These are phyloP conservation scores for Leccinum rimulosum DNA, from an alignment of 768 basidiomycete genomes.

Conservation along the genomic window DNA sequence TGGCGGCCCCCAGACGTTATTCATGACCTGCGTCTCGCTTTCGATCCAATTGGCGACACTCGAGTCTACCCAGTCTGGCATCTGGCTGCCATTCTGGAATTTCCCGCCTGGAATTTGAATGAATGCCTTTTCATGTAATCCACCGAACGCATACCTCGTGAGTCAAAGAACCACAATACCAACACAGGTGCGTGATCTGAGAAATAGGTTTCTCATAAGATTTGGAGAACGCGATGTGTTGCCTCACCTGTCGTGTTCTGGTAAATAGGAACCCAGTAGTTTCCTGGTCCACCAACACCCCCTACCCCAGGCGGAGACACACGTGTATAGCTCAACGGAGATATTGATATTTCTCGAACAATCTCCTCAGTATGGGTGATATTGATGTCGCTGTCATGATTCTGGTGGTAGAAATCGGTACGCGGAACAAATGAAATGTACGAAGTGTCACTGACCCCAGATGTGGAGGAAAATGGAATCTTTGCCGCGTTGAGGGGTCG, in stretches of 20 bases:
- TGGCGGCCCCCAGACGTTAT: conserved; percentile 55
- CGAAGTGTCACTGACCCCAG: conserved; percentile 54
- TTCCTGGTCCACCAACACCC: conserved; percentile 60
- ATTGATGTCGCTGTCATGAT: conserved; percentile 72
- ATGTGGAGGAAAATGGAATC: conserved; percentile 54
- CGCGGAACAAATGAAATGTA: neutral
- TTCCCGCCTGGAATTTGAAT: conserved; percentile 43
- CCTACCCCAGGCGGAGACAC: conserved; percentile 59
- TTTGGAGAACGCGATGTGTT: neutral
- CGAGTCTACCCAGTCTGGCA: conserved; percentile 69
- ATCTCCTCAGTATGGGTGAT: conserved; percentile 72
- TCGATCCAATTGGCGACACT: conserved; percentile 62
- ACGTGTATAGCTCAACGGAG: conserved; percentile 61
- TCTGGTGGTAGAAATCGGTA: conserved; percentile 37
- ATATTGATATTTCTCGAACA: conserved; percentile 53
- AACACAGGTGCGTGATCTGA: conserved; percentile 47
- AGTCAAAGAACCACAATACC: conserved; percentile 76
- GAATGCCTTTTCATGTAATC: neutral
- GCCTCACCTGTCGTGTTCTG: conserved; percentile 12
- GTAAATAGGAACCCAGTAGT: conserved; percentile 77
- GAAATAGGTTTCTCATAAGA: neutral
- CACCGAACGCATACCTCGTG: conserved; percentile 44
- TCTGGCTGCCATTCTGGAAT: conserved; percentile 40
- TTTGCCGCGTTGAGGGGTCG: conserved; percentile 53
- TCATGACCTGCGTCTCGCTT: conserved; percentile 51